Percentiles rank a stretch among this genome's conserved stretches.
Evolutionary conservation across 2,329 filamentous ascomycete genomes (phyloP).

Genomic region (Venturia oleaginea): DNA sequence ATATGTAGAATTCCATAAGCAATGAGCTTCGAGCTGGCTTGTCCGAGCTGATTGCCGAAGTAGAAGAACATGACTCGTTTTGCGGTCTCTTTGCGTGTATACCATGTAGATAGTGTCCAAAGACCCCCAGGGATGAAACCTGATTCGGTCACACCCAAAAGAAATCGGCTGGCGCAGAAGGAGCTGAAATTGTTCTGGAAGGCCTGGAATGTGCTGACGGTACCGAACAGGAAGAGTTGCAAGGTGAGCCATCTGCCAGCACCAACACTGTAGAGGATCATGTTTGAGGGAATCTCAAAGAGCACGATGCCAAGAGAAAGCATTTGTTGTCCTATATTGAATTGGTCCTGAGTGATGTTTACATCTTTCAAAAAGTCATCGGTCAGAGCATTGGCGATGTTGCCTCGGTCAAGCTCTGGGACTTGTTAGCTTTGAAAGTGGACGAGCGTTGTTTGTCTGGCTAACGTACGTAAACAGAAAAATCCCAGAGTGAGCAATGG

Average conservation of each 20-base stretch:
- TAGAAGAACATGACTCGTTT: constrained; percentile 31
- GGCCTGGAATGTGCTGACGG: constrained; percentile 32
- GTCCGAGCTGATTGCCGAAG: constrained; percentile 25
- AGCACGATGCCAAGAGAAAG: constrained; percentile 18
- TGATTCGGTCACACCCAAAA: constrained; percentile 42
- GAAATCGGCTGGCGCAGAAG: constrained; percentile 35
- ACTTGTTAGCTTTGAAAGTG: background rate
- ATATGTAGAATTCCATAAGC: constrained; percentile 29
- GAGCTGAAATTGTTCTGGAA: constrained; percentile 28
- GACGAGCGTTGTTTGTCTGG: background rate
- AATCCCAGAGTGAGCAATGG: constrained; percentile 22
- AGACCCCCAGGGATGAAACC: constrained; percentile 37
- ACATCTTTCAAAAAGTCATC: constrained; percentile 21
- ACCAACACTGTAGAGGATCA: constrained; percentile 21
- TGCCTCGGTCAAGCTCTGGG: constrained; percentile 34
- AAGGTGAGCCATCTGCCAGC: constrained; percentile 33
- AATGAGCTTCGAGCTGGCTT: constrained; percentile 26
- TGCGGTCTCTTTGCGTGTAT: constrained; percentile 26
- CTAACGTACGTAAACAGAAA: constrained; percentile 19
- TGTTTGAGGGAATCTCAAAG: constrained; percentile 20
- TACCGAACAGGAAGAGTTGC: constrained; percentile 34
- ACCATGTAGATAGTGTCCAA: constrained; percentile 31
- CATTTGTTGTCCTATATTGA: constrained; percentile 20
- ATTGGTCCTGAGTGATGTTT: constrained; percentile 20
- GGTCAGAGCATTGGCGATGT: constrained; percentile 20